phyloP scores from a whole-genome alignment of 164 flowering plant genomes.

The Brasenia schreberi region DNA sequence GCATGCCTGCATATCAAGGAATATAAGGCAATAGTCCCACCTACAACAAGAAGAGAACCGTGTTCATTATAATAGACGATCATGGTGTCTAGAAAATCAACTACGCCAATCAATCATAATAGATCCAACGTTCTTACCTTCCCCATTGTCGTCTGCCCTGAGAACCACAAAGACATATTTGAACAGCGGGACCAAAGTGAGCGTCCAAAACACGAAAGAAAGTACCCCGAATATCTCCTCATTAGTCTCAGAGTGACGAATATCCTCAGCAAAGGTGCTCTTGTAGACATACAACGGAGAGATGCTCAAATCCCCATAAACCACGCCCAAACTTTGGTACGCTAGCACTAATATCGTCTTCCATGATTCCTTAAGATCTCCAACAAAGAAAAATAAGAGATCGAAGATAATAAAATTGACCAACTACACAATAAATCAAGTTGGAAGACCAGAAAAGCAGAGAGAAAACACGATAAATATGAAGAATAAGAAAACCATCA shows the following conservation, averaged over 20 bases:
- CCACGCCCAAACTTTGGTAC: conserved; percentile 87
- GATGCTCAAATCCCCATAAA: conserved; percentile 79
- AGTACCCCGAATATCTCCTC: conserved; percentile 79
- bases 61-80: not conserved
- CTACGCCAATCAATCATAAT: not conserved
- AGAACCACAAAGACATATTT: conserved; percentile 73
- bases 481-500: too few relatives aligned
- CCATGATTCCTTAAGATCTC: conserved; percentile 48
- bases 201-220: conserved; percentile 76
- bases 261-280: conserved; percentile 81
- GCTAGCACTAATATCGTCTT: conserved; percentile 49
- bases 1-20: conserved; percentile 74
- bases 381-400: too few relatives aligned
- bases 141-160: conserved; percentile 77
- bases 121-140: conserved; percentile 24
- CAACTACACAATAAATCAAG: too few relatives aligned
- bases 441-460: too few relatives aligned
- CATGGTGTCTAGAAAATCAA: not conserved
- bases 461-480: too few relatives aligned
- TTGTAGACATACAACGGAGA: conserved; percentile 83
- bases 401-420: too few relatives aligned
- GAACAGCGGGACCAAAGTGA: conserved; percentile 57
- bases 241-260: conserved; percentile 73
- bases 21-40: conserved; percentile 77
- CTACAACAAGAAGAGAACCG: conserved; percentile 20